These are phyloP conservation scores for Erodium trifolium DNA, from an alignment of 441 rosid genomes.

Conservation along the genomic window DNA sequence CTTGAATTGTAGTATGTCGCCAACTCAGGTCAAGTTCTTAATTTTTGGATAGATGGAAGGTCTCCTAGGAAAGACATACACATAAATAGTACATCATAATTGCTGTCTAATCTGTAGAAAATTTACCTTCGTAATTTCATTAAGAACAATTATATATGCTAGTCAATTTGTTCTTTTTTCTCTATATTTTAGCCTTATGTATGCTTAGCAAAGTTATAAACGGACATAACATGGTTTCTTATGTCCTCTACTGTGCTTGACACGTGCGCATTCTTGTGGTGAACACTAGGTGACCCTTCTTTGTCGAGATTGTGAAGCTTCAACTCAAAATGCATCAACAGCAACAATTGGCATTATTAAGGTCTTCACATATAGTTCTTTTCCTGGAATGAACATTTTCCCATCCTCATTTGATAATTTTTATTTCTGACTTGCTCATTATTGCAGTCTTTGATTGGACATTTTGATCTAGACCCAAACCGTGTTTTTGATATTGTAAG, in stretches of 20 bases:
- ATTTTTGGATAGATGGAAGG: not conserved
- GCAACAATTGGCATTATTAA: slow-evolving; percentile 92
- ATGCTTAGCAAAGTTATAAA: not conserved
- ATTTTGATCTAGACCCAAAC: slow-evolving; percentile 98
- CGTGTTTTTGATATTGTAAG: slow-evolving; percentile 99
- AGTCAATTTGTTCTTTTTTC: not conserved
- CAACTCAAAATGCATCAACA: slow-evolving; percentile 54
- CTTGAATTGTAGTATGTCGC: not conserved
- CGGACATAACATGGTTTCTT: not conserved
- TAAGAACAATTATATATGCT: not conserved
- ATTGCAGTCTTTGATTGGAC: slow-evolving; percentile 96
- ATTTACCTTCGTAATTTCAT: not conserved
- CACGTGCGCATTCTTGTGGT: slow-evolving; percentile 1
- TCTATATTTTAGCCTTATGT: not conserved
- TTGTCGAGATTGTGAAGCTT: slow-evolving; percentile 70
- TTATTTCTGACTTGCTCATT: slow-evolving; percentile 25
- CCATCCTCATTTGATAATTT: slow-evolving; percentile 7
- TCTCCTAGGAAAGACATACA: not conserved
- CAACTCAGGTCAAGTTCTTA: not conserved
- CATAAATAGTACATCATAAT: not conserved
- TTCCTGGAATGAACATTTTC: slow-evolving; percentile 16
- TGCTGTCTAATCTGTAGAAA: not conserved
- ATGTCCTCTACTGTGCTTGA: not conserved
- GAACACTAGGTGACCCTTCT: slow-evolving; percentile 71
- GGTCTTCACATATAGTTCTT: slow-evolving; percentile 41